Evolutionary conservation across 768 basidiomycete genomes (phyloP).

Genomic region (Lentinula boryana): DNA sequence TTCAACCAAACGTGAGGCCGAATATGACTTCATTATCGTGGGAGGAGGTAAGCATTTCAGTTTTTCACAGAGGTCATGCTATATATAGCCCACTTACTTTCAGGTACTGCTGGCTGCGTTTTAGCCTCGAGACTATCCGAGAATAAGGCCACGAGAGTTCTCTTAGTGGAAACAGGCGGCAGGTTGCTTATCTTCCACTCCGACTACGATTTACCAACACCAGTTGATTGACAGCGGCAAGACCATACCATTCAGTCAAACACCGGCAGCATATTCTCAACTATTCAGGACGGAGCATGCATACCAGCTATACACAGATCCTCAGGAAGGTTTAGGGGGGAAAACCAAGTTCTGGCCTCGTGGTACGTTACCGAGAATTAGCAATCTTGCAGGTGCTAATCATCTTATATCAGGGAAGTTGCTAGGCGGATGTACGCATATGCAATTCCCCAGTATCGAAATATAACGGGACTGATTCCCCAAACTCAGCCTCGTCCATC

Average conservation of each 20-base stretch:
- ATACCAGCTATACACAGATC: conserved; percentile 47
- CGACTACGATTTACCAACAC: neutral
- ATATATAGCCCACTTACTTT: neutral
- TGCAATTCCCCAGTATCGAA: neutral
- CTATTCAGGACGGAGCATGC: conserved; percentile 42
- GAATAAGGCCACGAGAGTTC: conserved; percentile 41
- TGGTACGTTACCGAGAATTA: conserved; percentile 29
- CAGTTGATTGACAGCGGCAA: conserved; percentile 29
- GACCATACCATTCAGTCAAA: conserved; percentile 29
- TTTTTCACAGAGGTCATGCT: neutral
- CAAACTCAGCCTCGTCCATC: conserved; percentile 50
- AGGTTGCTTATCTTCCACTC: conserved; percentile 32
- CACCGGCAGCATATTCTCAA: conserved; percentile 31
- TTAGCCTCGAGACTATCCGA: conserved; percentile 55
- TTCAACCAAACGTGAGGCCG: neutral
- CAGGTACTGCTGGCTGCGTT: conserved; percentile 56
- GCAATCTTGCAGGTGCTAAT: neutral
- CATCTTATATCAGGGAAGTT: conserved; percentile 38
- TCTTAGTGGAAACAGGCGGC: conserved; percentile 52
- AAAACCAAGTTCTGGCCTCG: conserved; percentile 54
- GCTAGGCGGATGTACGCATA: conserved; percentile 46
- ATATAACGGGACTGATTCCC: neutral
- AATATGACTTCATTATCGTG: conserved; percentile 46
- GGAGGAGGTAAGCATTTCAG: conserved; percentile 37
- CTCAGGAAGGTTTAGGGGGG: conserved; percentile 42